A percentile compares a stretch with the other conserved stretches of the same genome.
Evolutionary conservation across 805 yeast genomes (phyloP).

Genomic region (Ogataea glucozyma): DNA sequence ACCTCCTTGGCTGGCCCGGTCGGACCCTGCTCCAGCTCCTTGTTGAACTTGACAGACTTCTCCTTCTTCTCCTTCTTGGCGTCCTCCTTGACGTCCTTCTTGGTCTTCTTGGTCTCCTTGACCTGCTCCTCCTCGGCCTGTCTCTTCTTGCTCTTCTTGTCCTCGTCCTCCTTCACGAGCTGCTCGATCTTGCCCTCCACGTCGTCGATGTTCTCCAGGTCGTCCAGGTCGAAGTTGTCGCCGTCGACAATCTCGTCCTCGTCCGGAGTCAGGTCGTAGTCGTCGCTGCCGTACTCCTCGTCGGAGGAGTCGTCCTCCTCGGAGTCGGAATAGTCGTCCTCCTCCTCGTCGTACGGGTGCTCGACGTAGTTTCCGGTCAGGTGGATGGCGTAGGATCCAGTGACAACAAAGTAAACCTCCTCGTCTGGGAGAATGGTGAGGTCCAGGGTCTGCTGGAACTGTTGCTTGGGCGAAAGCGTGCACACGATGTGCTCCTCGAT

Average conservation of each 20-base stretch:
- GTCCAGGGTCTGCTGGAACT: slow-evolving; percentile 88
- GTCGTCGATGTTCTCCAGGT: slow-evolving; percentile 68
- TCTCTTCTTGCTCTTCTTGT: slow-evolving; percentile 35
- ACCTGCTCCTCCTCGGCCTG: slow-evolving; percentile 33
- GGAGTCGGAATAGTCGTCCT: slow-evolving; percentile 50
- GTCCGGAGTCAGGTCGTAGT: slow-evolving; percentile 72
- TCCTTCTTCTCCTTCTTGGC: slow-evolving; percentile 41
- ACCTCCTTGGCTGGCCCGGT: slow-evolving; percentile 42
- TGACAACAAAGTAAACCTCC: slow-evolving; percentile 89
- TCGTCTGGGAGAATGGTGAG: slow-evolving; percentile 90
- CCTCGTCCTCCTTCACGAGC: slow-evolving; percentile 60
- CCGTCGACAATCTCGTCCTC: slow-evolving; percentile 62
- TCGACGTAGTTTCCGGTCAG: slow-evolving; percentile 93
- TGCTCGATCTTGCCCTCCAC: slow-evolving; percentile 74
- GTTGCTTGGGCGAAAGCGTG: slow-evolving; percentile 83
- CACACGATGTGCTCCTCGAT: slow-evolving; percentile 83
- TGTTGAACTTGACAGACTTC: slow-evolving; percentile 85
- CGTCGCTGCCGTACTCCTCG: slow-evolving; percentile 51
- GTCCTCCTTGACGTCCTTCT: slow-evolving; percentile 23
- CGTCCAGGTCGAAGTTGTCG: slow-evolving; percentile 58
- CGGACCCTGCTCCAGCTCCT: slow-evolving; percentile 94
- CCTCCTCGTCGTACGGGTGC: slow-evolving; percentile 85
- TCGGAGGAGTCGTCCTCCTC: slow-evolving; percentile 42
- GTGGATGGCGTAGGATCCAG: slow-evolving; percentile 94
- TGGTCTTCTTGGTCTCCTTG: slow-evolving; percentile 32